Conservation (phyloP, 345 rosid species). For the Eucalyptus cloeziana region DNA sequence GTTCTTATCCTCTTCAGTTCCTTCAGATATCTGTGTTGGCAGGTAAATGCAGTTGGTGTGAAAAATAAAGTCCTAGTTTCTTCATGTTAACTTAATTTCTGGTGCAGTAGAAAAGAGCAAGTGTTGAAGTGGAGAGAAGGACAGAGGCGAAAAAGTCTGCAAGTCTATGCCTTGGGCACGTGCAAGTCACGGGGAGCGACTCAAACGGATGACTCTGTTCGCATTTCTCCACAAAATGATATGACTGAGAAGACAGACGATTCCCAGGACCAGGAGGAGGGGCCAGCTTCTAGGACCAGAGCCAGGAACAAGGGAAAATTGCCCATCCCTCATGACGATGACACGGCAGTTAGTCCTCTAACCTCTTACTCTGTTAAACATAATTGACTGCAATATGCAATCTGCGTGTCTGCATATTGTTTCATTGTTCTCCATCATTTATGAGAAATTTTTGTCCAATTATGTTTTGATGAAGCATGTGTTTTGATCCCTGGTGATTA, state of each 20-base stretch:
- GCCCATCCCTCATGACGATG: background rate
- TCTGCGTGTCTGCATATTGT: background rate
- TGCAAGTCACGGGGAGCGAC: slow-evolving; percentile 14
- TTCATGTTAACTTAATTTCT: background rate
- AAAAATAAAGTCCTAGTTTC: background rate
- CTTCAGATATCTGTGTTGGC: background rate
- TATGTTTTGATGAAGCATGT: background rate
- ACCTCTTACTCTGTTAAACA: background rate
- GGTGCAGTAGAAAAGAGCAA: slow-evolving; percentile 10
- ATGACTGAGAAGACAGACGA: background rate
- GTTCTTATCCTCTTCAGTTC: background rate
- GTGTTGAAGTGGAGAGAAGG: slow-evolving; percentile 33
- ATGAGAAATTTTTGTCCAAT: background rate
- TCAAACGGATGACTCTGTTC: background rate
- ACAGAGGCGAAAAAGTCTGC: slow-evolving; percentile 28
- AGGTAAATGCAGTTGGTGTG: background rate
- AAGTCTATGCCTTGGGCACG: slow-evolving; percentile 26
- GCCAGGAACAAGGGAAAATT: background rate
- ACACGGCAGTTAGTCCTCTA: background rate
- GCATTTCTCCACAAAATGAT: background rate
- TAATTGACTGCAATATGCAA: background rate
- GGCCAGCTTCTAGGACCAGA: background rate
- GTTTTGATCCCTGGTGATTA: background rate
- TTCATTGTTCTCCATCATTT: background rate
- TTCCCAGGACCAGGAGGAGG: background rate